Percentiles rank a stretch among this genome's conserved stretches.
Evolutionary conservation across 805 yeast species (phyloP).

Genomic region (Pichia cabralensis): DNA sequence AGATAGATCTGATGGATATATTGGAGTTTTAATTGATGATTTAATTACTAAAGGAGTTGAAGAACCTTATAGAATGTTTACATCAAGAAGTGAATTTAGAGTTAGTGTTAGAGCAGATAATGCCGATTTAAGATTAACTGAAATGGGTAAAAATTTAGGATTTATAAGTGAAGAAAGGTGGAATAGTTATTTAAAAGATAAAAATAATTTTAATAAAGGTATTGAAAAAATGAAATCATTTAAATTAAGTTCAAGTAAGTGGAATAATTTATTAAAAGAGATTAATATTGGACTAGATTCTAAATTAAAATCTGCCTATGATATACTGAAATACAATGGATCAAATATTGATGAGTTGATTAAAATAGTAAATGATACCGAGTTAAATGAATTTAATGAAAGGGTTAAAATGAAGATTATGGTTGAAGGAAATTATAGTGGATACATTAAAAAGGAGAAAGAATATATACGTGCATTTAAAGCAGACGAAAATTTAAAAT

Average conservation of each 20-base stretch:
- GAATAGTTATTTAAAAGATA: conserved; percentile 35
- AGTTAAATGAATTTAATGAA: conserved; percentile 23
- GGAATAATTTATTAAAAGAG: conserved; percentile 46
- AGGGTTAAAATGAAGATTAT: conserved; percentile 53
- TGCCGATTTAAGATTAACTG: conserved; percentile 81
- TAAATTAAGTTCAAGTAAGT: conserved; percentile 43
- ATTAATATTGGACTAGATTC: conserved; percentile 45
- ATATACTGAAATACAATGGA: conserved; percentile 51
- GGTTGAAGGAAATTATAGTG: conserved; percentile 76
- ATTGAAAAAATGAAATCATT: conserved; percentile 35
- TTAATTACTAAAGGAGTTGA: conserved; percentile 89
- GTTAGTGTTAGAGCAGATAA: conserved; percentile 87
- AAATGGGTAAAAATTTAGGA: conserved; percentile 54
- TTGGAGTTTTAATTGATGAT: conserved; percentile 91
- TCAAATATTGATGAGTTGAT: conserved; percentile 23
- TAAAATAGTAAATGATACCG: conserved; percentile 27
- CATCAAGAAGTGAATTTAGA: conserved; percentile 90
- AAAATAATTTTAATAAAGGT: conserved; percentile 32
- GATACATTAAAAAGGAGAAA: conserved; percentile 65
- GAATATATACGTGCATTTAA: conserved; percentile 66
- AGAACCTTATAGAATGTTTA: conserved; percentile 97
- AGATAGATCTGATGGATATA: conserved; percentile 74
- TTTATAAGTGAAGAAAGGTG: conserved; percentile 56
- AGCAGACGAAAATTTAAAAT: conserved; percentile 65
- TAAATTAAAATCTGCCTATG: conserved; percentile 54